Evolutionary conservation across 2,329 filamentous ascomycete genomes (phyloP).

Genomic region (Aspergillus pseudoviridinutans): DNA sequence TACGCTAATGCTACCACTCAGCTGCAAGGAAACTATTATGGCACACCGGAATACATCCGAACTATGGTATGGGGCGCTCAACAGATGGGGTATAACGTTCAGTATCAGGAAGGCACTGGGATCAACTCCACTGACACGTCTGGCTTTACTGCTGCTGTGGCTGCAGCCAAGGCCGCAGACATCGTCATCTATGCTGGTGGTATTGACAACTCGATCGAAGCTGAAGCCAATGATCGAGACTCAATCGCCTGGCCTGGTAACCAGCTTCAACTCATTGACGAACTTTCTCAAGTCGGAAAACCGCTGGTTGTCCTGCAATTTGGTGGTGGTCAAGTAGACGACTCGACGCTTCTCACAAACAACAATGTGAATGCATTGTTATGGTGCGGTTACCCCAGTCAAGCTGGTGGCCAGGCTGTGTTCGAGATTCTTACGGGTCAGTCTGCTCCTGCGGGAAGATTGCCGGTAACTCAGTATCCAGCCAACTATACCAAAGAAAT

Average conservation of each 20-base stretch:
- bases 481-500: slow-evolving; percentile 39
- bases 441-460: slow-evolving; percentile 30
- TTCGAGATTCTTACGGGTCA: slow-evolving; percentile 35
- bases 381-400: slow-evolving; percentile 39
- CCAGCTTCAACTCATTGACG: slow-evolving; percentile 30
- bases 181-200: slow-evolving; percentile 30
- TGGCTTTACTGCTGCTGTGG: slow-evolving; percentile 23
- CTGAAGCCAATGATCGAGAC: slow-evolving; percentile 30
- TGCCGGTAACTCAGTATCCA: slow-evolving; percentile 34
- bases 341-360: slow-evolving; percentile 30
- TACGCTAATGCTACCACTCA: slow-evolving; percentile 54
- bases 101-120: slow-evolving; percentile 32
- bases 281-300: slow-evolving; percentile 29
- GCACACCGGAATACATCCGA: slow-evolving; percentile 36
- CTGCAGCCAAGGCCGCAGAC: slow-evolving; percentile 25
- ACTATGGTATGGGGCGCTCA: slow-evolving; percentile 42
- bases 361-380: slow-evolving; percentile 31
- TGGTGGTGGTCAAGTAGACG: slow-evolving; percentile 36
- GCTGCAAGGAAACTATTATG: slow-evolving; percentile 57
- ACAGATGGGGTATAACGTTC: slow-evolving; percentile 42
- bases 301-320: slow-evolving; percentile 34
- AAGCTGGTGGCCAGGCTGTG: slow-evolving; percentile 35
- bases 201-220: slow-evolving; percentile 30
- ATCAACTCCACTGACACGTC: slow-evolving; percentile 18
- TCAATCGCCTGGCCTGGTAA: slow-evolving; percentile 33